A percentile compares a stretch with the other conserved stretches of the same genome.
Conservation (phyloP, 805 yeast species). For the Metschnikowia matae region DNA sequence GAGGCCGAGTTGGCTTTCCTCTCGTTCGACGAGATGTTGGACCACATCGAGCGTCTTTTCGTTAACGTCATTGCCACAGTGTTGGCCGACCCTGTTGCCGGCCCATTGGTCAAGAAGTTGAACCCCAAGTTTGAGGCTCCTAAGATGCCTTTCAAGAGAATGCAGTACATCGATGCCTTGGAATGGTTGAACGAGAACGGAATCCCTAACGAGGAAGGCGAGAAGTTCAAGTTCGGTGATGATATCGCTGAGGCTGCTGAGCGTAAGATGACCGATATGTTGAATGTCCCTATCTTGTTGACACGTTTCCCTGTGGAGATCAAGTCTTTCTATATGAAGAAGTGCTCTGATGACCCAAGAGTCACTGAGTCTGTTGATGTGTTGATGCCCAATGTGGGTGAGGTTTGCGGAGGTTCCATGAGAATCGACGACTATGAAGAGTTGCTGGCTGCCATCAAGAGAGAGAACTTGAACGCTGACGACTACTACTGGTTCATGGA, state of each 20-base stretch:
- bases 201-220: conserved; percentile 91
- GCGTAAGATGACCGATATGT: conserved; percentile 95
- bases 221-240: conserved; percentile 91
- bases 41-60: conserved; percentile 79
- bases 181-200: conserved; percentile 96
- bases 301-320: conserved; percentile 95
- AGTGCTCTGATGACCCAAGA: conserved; percentile 81
- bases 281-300: conserved; percentile 88
- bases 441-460: conserved; percentile 82
- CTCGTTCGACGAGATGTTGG: conserved; percentile 78
- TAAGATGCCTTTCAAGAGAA: conserved; percentile 78
- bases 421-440: conserved; percentile 83
- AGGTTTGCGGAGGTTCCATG: conserved; percentile 98
- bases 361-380: conserved; percentile 99
- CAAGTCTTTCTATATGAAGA: conserved; percentile 97
- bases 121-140: conserved; percentile 91
- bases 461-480: conserved; percentile 80
- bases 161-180: conserved; percentile 86
- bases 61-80: conserved; percentile 68
- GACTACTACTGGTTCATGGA: conserved; percentile 96
- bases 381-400: conserved; percentile 98
- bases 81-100: conserved; percentile 86
- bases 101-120: conserved; percentile 83
- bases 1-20: conserved; percentile 92
- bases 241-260: conserved; percentile 99